These are phyloP conservation scores for sorghum (Sorghum bicolor) DNA, from an alignment of 176 grass and related monocot species.

Conservation along the genomic window Sorghum_bicolor_NCBIv3 NC_012873.2:60344501-60345000, in stretches of 20 bases:
- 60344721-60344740: neutral
- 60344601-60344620: conserved; percentile 93
- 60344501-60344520: neutral
- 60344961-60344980: conserved; percentile 83
- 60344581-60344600: conserved; percentile 98
- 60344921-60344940: neutral
- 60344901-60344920: neutral
- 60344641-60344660: neutral
- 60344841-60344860: neutral
- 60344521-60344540: neutral
- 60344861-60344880: neutral
- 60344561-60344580: conserved; percentile 84
- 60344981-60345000: conserved; percentile 35
- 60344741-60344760: neutral
- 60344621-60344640: conserved; percentile 95
- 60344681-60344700: neutral
- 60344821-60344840: neutral
- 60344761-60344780: neutral
- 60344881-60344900: neutral
- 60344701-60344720: neutral
- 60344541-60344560: neutral
- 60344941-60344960: conserved; percentile 89
- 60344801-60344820: neutral
- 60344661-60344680: neutral
- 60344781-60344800: neutral